phyloP scores from a whole-genome alignment of 129 eudicot species.

The Mikania micrantha region DNA sequence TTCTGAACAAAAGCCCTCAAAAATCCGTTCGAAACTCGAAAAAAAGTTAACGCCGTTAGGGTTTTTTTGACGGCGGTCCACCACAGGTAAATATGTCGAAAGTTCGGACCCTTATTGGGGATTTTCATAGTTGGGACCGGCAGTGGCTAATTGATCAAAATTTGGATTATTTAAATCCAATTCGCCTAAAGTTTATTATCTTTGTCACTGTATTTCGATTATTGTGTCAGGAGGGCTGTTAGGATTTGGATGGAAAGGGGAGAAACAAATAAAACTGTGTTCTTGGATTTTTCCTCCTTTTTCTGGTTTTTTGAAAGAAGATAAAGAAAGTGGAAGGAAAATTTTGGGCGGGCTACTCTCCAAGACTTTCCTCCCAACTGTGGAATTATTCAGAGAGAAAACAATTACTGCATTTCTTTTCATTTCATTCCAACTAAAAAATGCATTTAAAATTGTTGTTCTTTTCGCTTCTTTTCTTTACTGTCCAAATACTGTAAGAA shows the following conservation, averaged over 20 bases:
- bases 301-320: background rate
- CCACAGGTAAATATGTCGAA: too few relatives aligned
- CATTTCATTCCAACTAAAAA: background rate
- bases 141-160: too few relatives aligned
- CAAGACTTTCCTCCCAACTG: background rate
- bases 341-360: background rate
- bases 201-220: background rate
- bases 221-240: background rate
- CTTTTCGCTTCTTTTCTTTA: background rate
- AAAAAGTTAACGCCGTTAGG: too few relatives aligned
- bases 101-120: too few relatives aligned
- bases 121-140: too few relatives aligned
- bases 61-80: too few relatives aligned
- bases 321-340: background rate
- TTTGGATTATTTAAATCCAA: too few relatives aligned
- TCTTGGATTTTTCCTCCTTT: background rate
- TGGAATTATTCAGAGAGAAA: background rate
- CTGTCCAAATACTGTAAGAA: background rate
- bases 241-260: background rate
- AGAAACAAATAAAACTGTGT: background rate
- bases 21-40: too few relatives aligned
- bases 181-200: too few relatives aligned
- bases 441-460: background rate
- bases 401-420: background rate
- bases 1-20: too few relatives aligned